Conservation (phyloP, 108 stramenopile genomes). For the Cyclotella choctawhatcheeana region DNA sequence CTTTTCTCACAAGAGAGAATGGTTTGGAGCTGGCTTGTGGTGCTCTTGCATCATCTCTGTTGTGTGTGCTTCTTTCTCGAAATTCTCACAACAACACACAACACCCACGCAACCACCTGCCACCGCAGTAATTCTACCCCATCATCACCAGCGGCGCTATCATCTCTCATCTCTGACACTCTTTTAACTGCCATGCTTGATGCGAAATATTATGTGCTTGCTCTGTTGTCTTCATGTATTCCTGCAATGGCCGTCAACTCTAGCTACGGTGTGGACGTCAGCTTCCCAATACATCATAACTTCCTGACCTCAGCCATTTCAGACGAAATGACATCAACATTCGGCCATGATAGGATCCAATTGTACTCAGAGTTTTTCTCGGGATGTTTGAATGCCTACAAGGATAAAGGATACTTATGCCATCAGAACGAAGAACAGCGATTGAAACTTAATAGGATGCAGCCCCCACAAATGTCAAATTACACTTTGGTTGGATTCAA, state of each 20-base stretch:
- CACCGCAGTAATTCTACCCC: background rate
- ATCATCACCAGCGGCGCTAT: background rate
- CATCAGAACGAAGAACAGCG: slow-evolving; percentile 30
- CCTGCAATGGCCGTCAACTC: background rate
- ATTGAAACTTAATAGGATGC: slow-evolving; percentile 21
- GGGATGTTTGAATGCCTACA: slow-evolving; percentile 30
- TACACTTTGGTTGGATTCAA: slow-evolving; percentile 39
- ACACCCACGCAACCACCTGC: no score
- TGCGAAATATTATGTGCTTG: background rate
- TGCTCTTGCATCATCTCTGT: no score
- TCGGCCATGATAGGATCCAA: slow-evolving; percentile 14
- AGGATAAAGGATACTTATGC: slow-evolving; percentile 18
- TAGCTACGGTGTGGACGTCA: slow-evolving; percentile 35
- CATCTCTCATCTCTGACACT: background rate
- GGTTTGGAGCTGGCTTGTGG: no score
- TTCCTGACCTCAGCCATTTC: slow-evolving; percentile 14
- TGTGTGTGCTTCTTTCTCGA: no score
- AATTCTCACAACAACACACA: no score
- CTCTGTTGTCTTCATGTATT: background rate
- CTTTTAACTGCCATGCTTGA: background rate
- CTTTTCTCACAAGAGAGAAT: no score
- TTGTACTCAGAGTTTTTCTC: slow-evolving; percentile 33
- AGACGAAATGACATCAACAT: slow-evolving; percentile 6
- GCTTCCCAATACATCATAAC: slow-evolving; percentile 46
- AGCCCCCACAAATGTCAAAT: slow-evolving; percentile 37